Evolutionary conservation across 139 green algal species (phyloP), one percentile per base, ranked within the genome.

Genomic region (Medakamo hakoo): DNA sequence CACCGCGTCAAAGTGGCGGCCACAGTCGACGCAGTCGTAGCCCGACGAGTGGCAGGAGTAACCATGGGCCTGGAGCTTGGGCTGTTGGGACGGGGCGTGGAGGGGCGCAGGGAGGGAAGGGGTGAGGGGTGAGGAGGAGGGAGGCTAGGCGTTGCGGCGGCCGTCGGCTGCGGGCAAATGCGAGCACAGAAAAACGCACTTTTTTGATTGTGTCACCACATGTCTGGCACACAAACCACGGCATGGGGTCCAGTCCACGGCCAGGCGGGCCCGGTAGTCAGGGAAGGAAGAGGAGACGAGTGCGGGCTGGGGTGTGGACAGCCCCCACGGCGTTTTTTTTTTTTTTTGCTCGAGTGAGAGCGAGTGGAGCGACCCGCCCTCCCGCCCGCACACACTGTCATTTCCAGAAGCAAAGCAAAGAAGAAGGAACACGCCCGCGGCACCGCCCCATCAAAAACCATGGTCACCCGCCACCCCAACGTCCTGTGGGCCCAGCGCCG

Each of bases 141-240:
- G 24, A 31, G 30, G 57, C n/a, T 32, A 21, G n/a, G n/a, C 25
- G 20, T 21, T 5, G 57, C 57, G 25, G 57, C 57, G 25, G 25
- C 2, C 21, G 27, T 21, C 16, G 23, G 22, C 22, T 19, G 27
- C 21, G n/a, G 4, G 1, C 22, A 49, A 22, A 1, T 30, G 49
- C 18, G 3, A 19, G 4, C 27, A 68, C 9, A 62, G 4, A 21
- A 62, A 22, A 4, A 62, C 57, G 29, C 30, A 80, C 71, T 75
- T 95, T 95, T 61, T 95, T 97, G 19, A 97, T 80, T 5, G 68
- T 81, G 64, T 97, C 91, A 0, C 89, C 87, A 63, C 91, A 98
- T 28, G 78, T 71, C 22, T 90, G 80, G 75, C 90, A 97, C 58
- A 83, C 67, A 55, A 97, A 96, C 88, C 88, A 96, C 3, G 83